Base-by-base conservation (phyloP, 345 rosid species). In the Populus tremula region DNA sequence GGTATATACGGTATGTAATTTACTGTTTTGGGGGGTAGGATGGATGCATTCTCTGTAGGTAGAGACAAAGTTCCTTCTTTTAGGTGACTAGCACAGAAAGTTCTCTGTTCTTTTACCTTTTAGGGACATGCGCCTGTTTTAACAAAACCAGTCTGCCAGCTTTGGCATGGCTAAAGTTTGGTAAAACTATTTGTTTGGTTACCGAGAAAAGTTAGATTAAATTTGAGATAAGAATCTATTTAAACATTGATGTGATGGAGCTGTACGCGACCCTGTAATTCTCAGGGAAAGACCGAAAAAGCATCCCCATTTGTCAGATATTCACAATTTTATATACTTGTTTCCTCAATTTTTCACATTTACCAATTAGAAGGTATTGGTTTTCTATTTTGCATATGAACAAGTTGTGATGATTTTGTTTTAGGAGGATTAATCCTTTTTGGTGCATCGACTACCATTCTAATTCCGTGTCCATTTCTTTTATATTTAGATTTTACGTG, bases 401-500 rank as follows among this genome's bases (percentile, higher is more conserved):
- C 41, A 20, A 45, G 69, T 6, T 62, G 21, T 43, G 39, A 1
- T 35, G 8, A 56, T 36, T 68, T 17, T 21, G 38, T 18, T 20
- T 31, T 23, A 67, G 29, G 29, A 36, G 73, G 63, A 5, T 33
- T 54, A 18, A 68, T 16, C 23, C 21, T 47, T 17, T 2, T 23
- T 38, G 7, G 47, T 53, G 17, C 6, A 38, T 8, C 29, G 29
- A 27, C 8, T 0, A 11, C 54, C 6, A 27, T 64, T 59, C 33
- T 73, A 45, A 62, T 71, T 5, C 61, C 43, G 27, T 47, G 56
- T 36, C 56, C 35, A 2, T 45, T 67, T 21, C n/a, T n/a, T 72
- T 71, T 62, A 36, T 16, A 25, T 12, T 81, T 85, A 95, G 99
- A 89, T 95, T 95, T 82, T 92, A 83, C 53, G 87, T 95, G 27